phyloP scores from a whole-genome alignment of 208 protist species.

The Polymyxa betae region DNA sequence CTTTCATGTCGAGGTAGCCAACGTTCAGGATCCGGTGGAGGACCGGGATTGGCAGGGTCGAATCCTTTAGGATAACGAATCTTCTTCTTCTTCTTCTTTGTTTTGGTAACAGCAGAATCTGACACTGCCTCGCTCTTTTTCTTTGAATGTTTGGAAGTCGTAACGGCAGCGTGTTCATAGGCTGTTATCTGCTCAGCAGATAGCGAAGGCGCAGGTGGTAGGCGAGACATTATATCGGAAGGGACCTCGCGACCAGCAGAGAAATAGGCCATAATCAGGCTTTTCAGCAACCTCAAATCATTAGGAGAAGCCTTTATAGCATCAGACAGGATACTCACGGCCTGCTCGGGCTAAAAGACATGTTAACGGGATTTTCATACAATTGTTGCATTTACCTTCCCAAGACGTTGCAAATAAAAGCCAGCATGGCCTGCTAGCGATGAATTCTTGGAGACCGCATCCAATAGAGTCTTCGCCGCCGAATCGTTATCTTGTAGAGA shows the following conservation, averaged over 20 bases:
- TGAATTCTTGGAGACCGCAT: background rate
- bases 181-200: background rate
- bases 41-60: conserved; percentile 29
- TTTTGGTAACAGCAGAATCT: background rate
- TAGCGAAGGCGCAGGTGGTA: background rate
- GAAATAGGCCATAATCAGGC: background rate
- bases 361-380: no score
- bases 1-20: conserved; percentile 35
- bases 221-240: background rate
- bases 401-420: no score
- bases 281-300: background rate
- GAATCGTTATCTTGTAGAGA: background rate
- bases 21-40: conserved; percentile 15
- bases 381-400: no score
- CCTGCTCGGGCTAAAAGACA: no score
- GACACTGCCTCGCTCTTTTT: background rate
- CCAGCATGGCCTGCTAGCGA: no score
- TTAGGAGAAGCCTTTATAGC: background rate
- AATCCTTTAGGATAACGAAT: background rate
- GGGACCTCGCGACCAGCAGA: background rate
- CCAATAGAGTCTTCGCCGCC: background rate
- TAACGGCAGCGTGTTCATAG: background rate
- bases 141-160: background rate
- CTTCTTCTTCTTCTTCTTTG: conserved; percentile 2
- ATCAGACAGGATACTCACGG: background rate